These are phyloP conservation scores for Fonsecaea nubica DNA, from an alignment of 2,329 filamentous ascomycete species.

Conservation along the genomic window DNA sequence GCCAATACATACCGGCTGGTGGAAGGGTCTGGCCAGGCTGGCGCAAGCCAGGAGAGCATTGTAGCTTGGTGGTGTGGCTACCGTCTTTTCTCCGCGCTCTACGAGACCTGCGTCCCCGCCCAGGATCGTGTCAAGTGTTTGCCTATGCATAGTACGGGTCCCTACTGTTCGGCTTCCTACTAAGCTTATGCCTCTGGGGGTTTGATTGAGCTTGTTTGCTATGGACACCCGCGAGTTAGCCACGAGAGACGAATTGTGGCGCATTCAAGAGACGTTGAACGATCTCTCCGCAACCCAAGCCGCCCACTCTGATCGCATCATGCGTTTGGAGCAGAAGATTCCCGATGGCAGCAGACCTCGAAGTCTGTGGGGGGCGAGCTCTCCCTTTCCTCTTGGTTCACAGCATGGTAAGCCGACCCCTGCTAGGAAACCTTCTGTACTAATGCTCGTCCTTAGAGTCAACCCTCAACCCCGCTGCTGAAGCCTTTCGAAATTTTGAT, in stretches of 20 bases:
- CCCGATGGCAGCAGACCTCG: conserved; percentile 72
- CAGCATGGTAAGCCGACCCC: conserved; percentile 73
- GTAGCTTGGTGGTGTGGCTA: conserved; percentile 16
- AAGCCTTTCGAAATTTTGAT: conserved; percentile 89
- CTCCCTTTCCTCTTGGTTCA: conserved; percentile 87
- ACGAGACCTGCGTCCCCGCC: background rate
- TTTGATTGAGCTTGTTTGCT: conserved; percentile 18
- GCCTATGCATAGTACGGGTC: conserved; percentile 7
- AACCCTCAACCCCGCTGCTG: conserved; percentile 76
- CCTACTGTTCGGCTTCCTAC: background rate
- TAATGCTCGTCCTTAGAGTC: conserved; percentile 64
- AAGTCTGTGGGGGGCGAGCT: conserved; percentile 83
- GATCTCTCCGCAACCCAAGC: conserved; percentile 66
- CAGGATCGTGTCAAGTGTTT: background rate
- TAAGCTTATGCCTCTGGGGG: conserved; percentile 18
- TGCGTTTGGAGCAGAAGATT: conserved; percentile 66
- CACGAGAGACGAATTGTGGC: conserved; percentile 70
- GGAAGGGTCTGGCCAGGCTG: conserved; percentile 32
- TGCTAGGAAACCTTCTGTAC: background rate
- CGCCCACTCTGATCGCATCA: conserved; percentile 67
- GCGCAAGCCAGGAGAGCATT: conserved; percentile 31
- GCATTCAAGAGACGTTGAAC: conserved; percentile 67
- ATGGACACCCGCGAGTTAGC: conserved; percentile 54
- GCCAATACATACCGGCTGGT: conserved; percentile 18
- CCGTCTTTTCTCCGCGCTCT: background rate